Evolutionary conservation across 495 filamentous ascomycete genomes (phyloP), one percentile per base, ranked within the genome.

Genomic region (Tricharina praecox): DNA sequence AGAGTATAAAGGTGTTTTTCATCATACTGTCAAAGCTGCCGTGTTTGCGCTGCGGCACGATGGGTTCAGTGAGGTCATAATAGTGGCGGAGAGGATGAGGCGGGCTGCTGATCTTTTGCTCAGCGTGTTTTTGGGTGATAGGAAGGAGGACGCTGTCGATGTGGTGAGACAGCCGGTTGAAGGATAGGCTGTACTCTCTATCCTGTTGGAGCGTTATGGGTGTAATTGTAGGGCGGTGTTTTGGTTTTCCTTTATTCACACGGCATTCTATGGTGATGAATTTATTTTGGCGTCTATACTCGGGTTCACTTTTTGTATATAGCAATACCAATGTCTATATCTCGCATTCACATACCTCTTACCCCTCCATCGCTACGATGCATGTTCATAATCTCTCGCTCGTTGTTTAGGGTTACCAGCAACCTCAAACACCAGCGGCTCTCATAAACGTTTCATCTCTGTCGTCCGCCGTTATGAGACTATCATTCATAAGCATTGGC

Each of bases 1-100:
- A 28, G 56, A 59, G 43, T 59, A 59, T 36, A 59, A 59, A 26
- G 42, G 53, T 28, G 47, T 59, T 5, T 59, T 55, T 34, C 34
- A 59, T 30, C 56, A 59, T 21, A 54, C 56, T 9, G 45, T 50
- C 21, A 59, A 55, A 16, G 52, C 56, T 1, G 55, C 52, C 21
- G 39, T 47, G 43, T 59, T 59, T 51, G 48, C 56, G 13, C 25
- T 58, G 23, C n/a, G 45, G 4, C 19, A 20, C 16, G 7, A 39
- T 11, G 30, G 18, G 15, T 48, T 48, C 15, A 23, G 40, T 4
- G 28, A 38, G n/a, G 43, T 33, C n/a, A 21, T 3, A 4, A 38
- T 58, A 9, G 41, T 32, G 13, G 10, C 26, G 0, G 55, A 50
- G 16, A 52, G 38, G 36, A 58, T 58, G 55, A 50, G 38, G 4